Evolutionary conservation across 2,329 filamentous ascomycete species (phyloP), one percentile per base, ranked within the genome.

Genomic region (Fusarium tjaetaba): DNA sequence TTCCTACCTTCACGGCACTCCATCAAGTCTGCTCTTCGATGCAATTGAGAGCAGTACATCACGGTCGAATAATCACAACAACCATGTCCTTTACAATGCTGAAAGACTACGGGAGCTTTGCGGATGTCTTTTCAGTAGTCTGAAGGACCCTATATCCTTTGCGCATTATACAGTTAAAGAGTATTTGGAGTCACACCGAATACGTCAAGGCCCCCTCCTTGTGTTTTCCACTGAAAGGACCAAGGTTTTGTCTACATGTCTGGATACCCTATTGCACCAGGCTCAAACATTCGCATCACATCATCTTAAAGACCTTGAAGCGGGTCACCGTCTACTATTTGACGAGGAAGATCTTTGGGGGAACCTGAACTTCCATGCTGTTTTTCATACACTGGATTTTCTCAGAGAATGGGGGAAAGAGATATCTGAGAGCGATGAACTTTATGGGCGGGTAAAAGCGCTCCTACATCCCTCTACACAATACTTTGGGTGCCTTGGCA

Each of bases 301-400:
- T 4, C 0, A 30, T 16, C 20, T 49, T 14, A 11, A 30, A n/a
- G 0, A 11, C 2, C 4, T 9, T 1, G 1, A 2, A 16, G 14
- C 14, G 0, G 10, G 0, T 11, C 0, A 11, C 9, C 0, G 0
- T 2, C 3, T 16, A 0, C 26, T 0, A 16, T 11, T 22, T 1
- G 18, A 30, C 4, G 1, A 22, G 0, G 0, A 0, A 3, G 18
- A 22, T 4, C 1, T n/a, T 4, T 48, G 28, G 46, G 5, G 2
- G 0, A 6, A 30, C 26, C 0, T 16, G 1, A n/a, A 3, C 0
- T 9, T 3, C 2, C 20, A 49, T 7, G 11, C 28, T 8, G 3
- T n/a, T 49, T 18, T 1, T 13, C 4, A 30, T n/a, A 3, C 8
- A 13, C 16, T 16, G 0, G 3, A 13, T 0, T 45, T 7, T 0